A percentile compares a stretch with the other conserved stretches of the same genome.
These are phyloP conservation scores for Ophidiomyces ophidiicola DNA, from an alignment of 2,329 filamentous ascomycete genomes.

Conservation along the genomic window DNA sequence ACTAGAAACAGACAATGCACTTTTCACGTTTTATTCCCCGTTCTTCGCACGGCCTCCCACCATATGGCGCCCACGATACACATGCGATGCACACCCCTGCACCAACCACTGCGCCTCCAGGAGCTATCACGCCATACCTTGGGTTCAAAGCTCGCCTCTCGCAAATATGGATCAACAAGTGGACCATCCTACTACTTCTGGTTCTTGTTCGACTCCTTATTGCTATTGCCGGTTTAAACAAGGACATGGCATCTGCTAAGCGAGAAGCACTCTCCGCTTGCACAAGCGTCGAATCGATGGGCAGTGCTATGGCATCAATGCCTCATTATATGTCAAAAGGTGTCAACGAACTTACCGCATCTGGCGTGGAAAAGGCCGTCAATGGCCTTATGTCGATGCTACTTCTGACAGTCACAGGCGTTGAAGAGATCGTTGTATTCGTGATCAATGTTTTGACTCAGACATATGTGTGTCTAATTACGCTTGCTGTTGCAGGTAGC, in stretches of 20 bases:
- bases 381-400: slow-evolving; percentile 68
- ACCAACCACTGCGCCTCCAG: slow-evolving; percentile 46
- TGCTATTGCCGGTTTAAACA: slow-evolving; percentile 58
- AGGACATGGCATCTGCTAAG: slow-evolving; percentile 64
- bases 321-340: slow-evolving; percentile 85
- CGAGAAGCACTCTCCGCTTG: slow-evolving; percentile 76
- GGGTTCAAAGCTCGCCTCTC: slow-evolving; percentile 80
- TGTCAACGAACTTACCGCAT: slow-evolving; percentile 73
- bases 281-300: slow-evolving; percentile 80
- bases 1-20: slow-evolving; percentile 20
- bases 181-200: slow-evolving; percentile 81
- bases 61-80: slow-evolving; percentile 32
- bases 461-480: slow-evolving; percentile 82
- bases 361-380: slow-evolving; percentile 67
- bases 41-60: slow-evolving; percentile 21
- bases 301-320: slow-evolving; percentile 95
- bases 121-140: slow-evolving; percentile 77
- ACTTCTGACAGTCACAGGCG: slow-evolving; percentile 63
- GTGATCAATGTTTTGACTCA: slow-evolving; percentile 82
- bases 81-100: slow-evolving; percentile 33
- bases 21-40: slow-evolving; percentile 22
- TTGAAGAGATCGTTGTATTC: slow-evolving; percentile 82
- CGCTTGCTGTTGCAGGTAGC: slow-evolving; percentile 66
- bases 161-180: slow-evolving; percentile 94
- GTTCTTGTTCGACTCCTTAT: slow-evolving; percentile 72